Base-by-base conservation (phyloP, 495 filamentous ascomycete species). In the Xylaria intraflava region DNA sequence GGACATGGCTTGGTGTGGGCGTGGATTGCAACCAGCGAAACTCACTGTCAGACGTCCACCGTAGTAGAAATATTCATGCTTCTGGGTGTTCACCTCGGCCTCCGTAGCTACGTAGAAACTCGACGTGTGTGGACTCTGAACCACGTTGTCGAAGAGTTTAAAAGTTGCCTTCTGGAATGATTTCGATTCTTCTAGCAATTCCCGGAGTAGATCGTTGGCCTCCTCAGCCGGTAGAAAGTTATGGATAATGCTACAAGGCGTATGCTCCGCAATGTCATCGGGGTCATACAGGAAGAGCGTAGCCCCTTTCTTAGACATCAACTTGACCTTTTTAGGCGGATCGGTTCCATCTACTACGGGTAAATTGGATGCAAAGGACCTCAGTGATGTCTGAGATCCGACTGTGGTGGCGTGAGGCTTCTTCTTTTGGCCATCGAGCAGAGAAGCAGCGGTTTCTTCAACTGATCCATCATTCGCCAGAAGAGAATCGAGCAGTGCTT, bases 201-300 rank as follows among this genome's bases (percentile, higher is more conserved):
- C 91, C 2, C 69, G 57, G 0, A 96, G 76, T 10, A 97, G 79
- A 4, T 72, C 68, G 47, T 87, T 84, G 17, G 92, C 92, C 44
- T 85, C 76, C 7, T 82, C 72, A 0, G 76, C 11, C 0, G 88
- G 84, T 0, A 97, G 77, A 64, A 96, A 96, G 62, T 94, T 92
- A 70, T 91, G 91, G 61, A 96, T 83, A 57, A 96, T 85, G 8
- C 86, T 88, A 69, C 90, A 95, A 16, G 93, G 89, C 0, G 93
- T 95, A 60, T 90, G 78, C 14, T 78, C 72, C 44, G 85, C 83
- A 24, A 96, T 78, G 64, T 95, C 89, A 31, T 80, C 73, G 2
- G 91, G 87, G 27, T 85, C 77, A 60, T 82, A 96, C 0, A 97
- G 77, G 65, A 91, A 85, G 7, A 96, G 68, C 0, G 91, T 95